These are phyloP conservation scores for Pythium coloratum DNA, from an alignment of 352 stramenopile species.

Conservation along the genomic window DNA sequence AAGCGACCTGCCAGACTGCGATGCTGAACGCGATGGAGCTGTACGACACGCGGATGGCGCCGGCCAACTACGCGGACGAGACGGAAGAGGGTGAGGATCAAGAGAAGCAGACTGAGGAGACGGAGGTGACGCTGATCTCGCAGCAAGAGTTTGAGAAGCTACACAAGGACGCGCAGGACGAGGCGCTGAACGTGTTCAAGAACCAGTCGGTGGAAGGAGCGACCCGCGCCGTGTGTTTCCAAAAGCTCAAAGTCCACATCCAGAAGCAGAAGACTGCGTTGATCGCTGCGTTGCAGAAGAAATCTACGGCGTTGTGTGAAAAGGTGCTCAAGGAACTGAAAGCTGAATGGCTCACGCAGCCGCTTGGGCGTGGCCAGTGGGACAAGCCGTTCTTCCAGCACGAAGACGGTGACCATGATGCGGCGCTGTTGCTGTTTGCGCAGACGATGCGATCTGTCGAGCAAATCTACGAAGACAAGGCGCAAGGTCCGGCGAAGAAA, in stretches of 20 bases:
- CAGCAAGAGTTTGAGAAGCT: slow-evolving; percentile 74
- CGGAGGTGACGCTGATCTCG: slow-evolving; percentile 37
- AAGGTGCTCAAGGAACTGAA: slow-evolving; percentile 42
- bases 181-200: slow-evolving; percentile 68
- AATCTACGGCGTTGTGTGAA: slow-evolving; percentile 56
- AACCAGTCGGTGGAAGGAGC: slow-evolving; percentile 65
- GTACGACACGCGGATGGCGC: slow-evolving; percentile 58
- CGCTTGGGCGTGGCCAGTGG: slow-evolving; percentile 46
- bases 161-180: slow-evolving; percentile 75
- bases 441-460: slow-evolving; percentile 52
- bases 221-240: slow-evolving; percentile 59
- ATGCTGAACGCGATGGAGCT: slow-evolving; percentile 48
- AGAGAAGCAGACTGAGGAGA: slow-evolving; percentile 10
- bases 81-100: slow-evolving; percentile 27
- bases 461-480: slow-evolving; percentile 53
- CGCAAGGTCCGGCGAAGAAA: slow-evolving; percentile 68
- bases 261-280: slow-evolving; percentile 51
- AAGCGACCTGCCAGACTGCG: slow-evolving; percentile 72
- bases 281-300: slow-evolving; percentile 58
- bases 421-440: slow-evolving; percentile 30
- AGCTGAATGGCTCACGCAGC: slow-evolving; percentile 38
- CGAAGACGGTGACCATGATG: not conserved
- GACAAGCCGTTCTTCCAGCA: slow-evolving; percentile 26
- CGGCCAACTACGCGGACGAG: slow-evolving; percentile 26
- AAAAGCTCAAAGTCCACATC: slow-evolving; percentile 76